Evolutionary conservation across 805 yeast species (phyloP), one percentile per base, ranked within the genome.

Genomic region (Ogataea populi-albae): DNA sequence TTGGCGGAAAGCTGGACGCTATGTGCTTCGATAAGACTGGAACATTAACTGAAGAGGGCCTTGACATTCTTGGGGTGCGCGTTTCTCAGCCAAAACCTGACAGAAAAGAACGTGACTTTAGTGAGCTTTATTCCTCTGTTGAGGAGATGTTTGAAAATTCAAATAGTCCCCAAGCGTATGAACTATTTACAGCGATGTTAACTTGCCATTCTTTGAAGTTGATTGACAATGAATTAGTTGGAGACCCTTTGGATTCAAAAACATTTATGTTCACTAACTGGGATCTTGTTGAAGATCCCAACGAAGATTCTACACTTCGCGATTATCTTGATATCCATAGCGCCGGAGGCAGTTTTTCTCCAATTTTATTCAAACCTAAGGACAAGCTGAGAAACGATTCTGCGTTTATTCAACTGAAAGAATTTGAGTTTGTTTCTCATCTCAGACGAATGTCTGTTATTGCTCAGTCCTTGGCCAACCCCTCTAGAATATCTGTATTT

Each of bases 21-120:
- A 69, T 87, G 54, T 88, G 96, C 52, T 93, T 93, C 60, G 99
- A 93, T 64, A 93, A 93, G 56, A 93, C 99, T 0, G 99, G 99
- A 3, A 93, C 99, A 0, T 66, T 93, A 45, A 93, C 99, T 0
- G 98, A 93, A 54, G 98, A 93, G 57, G 98, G 98, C 0, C 68
- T 93, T 23, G 98, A 91, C 57, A 86, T 93, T 3, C 68, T 88
- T 51, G 79, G 81, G 6, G 55, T 58, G 56, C 55, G 65, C 55
- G 45, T 67, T 63, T 30, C 57, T 60, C 45, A 65, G 61, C 47
- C 57, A 14, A 46, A 57, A 5, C 39, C 38, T 8, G 60, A 55
- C 33, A 50, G 59, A 27, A 50, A 45, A 33, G 58, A 47, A 17
- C 47, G 46, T 16, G 50, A 43, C n/a, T 62, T 62, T 37, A 49